Conservation (phyloP, 2,329 filamentous ascomycete species). For the Xylaria sp. region DNA sequence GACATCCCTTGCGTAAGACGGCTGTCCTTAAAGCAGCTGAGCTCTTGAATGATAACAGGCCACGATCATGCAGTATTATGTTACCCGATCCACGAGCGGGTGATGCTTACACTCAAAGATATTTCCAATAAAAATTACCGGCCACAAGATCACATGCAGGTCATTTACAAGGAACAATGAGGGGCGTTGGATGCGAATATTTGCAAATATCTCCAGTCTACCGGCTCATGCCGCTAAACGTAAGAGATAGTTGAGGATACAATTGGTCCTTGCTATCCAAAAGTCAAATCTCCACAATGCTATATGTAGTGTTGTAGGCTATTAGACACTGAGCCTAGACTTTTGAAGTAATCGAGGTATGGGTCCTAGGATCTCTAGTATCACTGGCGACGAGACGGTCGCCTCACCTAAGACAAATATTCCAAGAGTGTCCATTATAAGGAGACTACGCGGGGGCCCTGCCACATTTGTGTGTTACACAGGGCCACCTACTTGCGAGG, state of each 20-base stretch:
- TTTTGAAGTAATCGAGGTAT: slow-evolving; percentile 17
- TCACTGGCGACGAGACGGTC: not conserved
- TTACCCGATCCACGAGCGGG: slow-evolving; percentile 3
- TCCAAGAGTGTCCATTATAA: not conserved
- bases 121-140: slow-evolving; percentile 4
- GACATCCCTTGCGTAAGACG: not conserved
- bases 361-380: not conserved
- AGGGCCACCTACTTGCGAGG: not conserved
- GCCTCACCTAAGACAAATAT: not conserved
- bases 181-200: not conserved
- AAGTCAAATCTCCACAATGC: slow-evolving; percentile 6
- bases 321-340: slow-evolving; percentile 3
- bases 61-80: slow-evolving; percentile 13
- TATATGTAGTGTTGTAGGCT: slow-evolving; percentile 2
- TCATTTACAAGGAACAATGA: not conserved
- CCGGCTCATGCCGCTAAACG: slow-evolving; percentile 9
- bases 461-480: not conserved
- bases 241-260: slow-evolving; percentile 5
- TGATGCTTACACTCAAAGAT: not conserved
- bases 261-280: not conserved
- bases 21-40: slow-evolving; percentile 13
- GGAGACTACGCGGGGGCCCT: not conserved
- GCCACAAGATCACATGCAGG: slow-evolving; percentile 2
- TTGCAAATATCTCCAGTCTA: not conserved
- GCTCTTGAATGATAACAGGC: not conserved